phyloP scores from a whole-genome alignment of 1,139 yeast species.

The Yamadazyma membranifaciens region DNA sequence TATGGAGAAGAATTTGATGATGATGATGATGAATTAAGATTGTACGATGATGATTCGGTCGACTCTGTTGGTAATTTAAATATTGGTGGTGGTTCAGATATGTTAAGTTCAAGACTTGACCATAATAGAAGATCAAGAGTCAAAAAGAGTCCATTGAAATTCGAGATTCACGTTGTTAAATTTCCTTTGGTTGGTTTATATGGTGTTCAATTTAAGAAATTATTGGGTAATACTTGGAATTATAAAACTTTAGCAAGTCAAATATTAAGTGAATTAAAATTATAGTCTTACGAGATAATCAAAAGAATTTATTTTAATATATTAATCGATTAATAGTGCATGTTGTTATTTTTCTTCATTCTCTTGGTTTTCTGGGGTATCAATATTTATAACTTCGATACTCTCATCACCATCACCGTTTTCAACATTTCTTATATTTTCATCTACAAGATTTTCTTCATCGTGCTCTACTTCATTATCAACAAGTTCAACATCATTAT shows the following conservation, averaged over 20 bases:
- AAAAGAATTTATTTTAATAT: background rate
- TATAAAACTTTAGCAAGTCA: slow-evolving; percentile 92
- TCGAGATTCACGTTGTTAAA: slow-evolving; percentile 90
- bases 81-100: slow-evolving; percentile 60
- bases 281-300: slow-evolving; percentile 28
- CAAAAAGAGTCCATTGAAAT: slow-evolving; percentile 60
- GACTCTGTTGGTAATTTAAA: slow-evolving; percentile 55
- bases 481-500: background rate
- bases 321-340: background rate
- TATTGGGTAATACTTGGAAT: slow-evolving; percentile 94
- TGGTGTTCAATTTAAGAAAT: slow-evolving; percentile 93
- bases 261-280: slow-evolving; percentile 73
- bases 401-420: no score
- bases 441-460: no score
- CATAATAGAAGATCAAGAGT: slow-evolving; percentile 22
- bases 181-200: slow-evolving; percentile 88
- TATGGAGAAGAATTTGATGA: slow-evolving; percentile 42
- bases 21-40: slow-evolving; percentile 27
- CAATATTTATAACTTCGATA: no score
- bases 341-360: background rate
- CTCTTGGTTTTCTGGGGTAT: background rate
- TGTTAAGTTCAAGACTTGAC: slow-evolving; percentile 62
- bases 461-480: background rate
- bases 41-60: slow-evolving; percentile 54
- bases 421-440: no score